Evolutionary conservation across 2,329 filamentous ascomycete genomes (phyloP), one percentile per base, ranked within the genome.

Genomic region (Calonectria pseudoreteaudii): DNA sequence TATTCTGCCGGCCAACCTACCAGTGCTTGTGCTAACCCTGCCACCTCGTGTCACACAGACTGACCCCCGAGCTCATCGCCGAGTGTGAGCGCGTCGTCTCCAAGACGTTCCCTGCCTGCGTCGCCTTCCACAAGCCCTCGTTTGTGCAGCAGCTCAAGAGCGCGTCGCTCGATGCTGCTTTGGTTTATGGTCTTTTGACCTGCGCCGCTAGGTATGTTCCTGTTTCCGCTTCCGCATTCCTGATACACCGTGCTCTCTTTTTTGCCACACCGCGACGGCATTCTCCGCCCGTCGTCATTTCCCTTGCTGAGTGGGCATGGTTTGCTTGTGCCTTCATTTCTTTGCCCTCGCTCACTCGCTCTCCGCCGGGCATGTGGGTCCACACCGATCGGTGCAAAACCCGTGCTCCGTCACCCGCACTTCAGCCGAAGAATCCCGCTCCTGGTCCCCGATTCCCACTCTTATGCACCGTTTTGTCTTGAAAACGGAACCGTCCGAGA

Each of bases 91-190:
- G 90, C 72, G 89, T 91, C 80, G 88, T 92, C 79, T 88, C 87
- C 78, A 91, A 91, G 85, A 91, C 90, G 18, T 87, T 91, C 78
- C 90, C 90, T 49, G 89, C 90, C 75, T 91, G 90, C 80, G 89
- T 92, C 52, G 90, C 90, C 79, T 92, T 92, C 81, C 90, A 92
- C 85, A 91, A 91, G 84, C 90, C 90, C 10, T 90, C 90, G 3
- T 91, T 91, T 82, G 82, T 92, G 41, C 89, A 91, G 82, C 90
- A 91, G 80, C 86, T 92, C 66, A 91, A 91, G 85, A 90, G 86
- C 77, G 87, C 85, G 28, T 86, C 87, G 3, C 86, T 92, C 41
- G 90, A 92, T 72, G 84, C 87, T 36, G 89, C 88, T 62, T 88
- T 92, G 76, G 86, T 91, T 70, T 90, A 91, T 75, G 90, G 90